These are phyloP conservation scores for Flaveria robusta DNA, from an alignment of 129 eudicot genomes.

Conservation along the genomic window DNA sequence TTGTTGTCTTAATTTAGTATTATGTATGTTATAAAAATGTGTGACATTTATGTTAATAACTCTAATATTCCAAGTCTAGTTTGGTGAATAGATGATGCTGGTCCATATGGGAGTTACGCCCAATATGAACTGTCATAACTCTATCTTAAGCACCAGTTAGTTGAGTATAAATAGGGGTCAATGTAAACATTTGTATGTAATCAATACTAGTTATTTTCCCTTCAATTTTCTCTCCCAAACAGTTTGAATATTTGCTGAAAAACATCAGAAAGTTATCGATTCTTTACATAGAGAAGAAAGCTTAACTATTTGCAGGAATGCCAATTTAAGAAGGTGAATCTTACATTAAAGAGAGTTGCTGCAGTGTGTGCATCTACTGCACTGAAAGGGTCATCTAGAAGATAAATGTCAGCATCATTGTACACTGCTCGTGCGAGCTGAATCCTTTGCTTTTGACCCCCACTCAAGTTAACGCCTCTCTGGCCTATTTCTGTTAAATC, in stretches of 20 bases:
- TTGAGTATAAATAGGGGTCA: too few relatives aligned
- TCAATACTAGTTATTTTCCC: too few relatives aligned
- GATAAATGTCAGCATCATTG: conserved; percentile 77
- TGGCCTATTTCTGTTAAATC: conserved; percentile 88
- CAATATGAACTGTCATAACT: too few relatives aligned
- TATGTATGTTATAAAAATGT: too few relatives aligned
- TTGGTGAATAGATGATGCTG: too few relatives aligned
- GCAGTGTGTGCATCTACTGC: conserved; percentile 96
- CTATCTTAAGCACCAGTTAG: too few relatives aligned
- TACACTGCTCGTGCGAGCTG: conserved; percentile 88
- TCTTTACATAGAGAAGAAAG: background rate
- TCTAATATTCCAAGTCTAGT: too few relatives aligned
- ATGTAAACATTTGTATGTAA: too few relatives aligned
- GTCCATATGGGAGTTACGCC: too few relatives aligned
- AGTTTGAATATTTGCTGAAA: too few relatives aligned
- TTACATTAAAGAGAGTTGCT: conserved; percentile 68
- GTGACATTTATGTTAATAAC: too few relatives aligned
- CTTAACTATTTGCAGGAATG: background rate
- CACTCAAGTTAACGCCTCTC: conserved; percentile 84
- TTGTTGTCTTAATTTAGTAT: too few relatives aligned
- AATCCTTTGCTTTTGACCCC: conserved; percentile 91
- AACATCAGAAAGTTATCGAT: background rate
- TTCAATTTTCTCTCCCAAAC: background rate
- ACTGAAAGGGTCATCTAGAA: conserved; percentile 90
- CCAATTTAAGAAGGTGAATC: conserved; percentile 14